A percentile compares a stretch with the other conserved stretches of the same genome.
phyloP scores from a whole-genome alignment of 2,329 filamentous ascomycete genomes.

The Nothopassalora personata region DNA sequence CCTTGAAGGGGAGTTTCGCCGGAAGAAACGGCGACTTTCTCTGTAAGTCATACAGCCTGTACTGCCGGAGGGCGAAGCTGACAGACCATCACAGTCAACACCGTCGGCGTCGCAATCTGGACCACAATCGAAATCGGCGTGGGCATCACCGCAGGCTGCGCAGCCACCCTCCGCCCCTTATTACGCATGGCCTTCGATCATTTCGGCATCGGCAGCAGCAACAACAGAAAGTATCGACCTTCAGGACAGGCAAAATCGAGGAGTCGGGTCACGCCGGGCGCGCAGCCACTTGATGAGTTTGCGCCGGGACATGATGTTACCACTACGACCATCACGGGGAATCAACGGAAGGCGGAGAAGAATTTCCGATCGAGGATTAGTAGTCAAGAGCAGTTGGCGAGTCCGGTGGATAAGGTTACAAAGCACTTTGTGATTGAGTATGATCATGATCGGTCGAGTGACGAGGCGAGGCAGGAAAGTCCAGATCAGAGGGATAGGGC shows the following conservation, averaged over 20 bases:
- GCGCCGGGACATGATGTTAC: conserved; percentile 15
- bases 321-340: conserved; percentile 19
- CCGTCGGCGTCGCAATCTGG: conserved; percentile 37
- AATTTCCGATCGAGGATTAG: conserved; percentile 10
- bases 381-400: conserved; percentile 17
- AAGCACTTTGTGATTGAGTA: conserved; percentile 24
- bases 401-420: conserved; percentile 11
- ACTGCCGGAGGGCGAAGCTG: background rate
- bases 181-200: conserved; percentile 31
- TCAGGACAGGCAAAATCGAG: conserved; percentile 3
- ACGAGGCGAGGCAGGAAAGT: background rate
- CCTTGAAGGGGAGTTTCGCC: conserved; percentile 32
- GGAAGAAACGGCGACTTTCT: conserved; percentile 38
- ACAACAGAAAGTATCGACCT: conserved; percentile 3
- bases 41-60: conserved; percentile 24
- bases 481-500: background rate
- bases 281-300: conserved; percentile 10
- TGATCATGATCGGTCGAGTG: conserved; percentile 1
- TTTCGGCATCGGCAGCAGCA: conserved; percentile 14
- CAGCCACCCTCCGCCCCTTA: conserved; percentile 47
- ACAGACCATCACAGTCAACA: conserved; percentile 30
- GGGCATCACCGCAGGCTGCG: conserved; percentile 40
- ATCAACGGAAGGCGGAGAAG: conserved; percentile 7
- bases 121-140: conserved; percentile 32
- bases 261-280: conserved; percentile 3